phyloP scores from a whole-genome alignment of 306 rosid species.

The Gynostemma pentaphyllum region DNA sequence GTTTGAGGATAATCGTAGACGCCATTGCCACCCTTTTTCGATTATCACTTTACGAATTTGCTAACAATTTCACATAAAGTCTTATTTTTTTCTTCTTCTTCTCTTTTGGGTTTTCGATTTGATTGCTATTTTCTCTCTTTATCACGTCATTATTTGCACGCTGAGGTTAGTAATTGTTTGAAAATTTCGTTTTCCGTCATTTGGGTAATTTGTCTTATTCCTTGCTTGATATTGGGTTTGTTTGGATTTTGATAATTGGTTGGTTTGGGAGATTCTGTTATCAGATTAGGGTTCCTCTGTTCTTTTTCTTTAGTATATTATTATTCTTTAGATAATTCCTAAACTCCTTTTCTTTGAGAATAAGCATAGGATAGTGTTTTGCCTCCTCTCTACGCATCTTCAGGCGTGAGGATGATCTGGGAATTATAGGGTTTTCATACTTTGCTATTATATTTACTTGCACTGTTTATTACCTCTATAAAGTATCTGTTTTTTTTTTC shows the following conservation, averaged over 20 bases:
- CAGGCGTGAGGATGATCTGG: neutral
- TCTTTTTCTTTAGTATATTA: neutral
- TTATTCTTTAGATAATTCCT: neutral
- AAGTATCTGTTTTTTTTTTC: neutral
- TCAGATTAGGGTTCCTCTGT: constrained; percentile 19
- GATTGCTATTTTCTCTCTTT: neutral
- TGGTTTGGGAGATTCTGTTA: neutral
- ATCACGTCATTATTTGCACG: neutral
- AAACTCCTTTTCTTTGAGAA: neutral
- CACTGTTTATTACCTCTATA: neutral
- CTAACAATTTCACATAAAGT: no score
- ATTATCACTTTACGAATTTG: no score
- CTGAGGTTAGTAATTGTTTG: constrained; percentile 16
- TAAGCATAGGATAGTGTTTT: neutral
- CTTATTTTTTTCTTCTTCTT: neutral
- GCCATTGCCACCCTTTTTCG: no score
- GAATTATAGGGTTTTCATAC: neutral
- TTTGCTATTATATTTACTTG: neutral
- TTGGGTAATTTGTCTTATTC: neutral
- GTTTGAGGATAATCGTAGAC: no score
- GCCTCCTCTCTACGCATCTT: neutral
- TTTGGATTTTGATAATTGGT: constrained; percentile 13
- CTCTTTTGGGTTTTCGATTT: neutral
- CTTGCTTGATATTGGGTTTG: constrained; percentile 13
- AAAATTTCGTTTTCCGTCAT: neutral